Base-by-base conservation (phyloP, 2,329 filamentous ascomycete genomes). In the Pseudogymnoascus verrucosus region DNA sequence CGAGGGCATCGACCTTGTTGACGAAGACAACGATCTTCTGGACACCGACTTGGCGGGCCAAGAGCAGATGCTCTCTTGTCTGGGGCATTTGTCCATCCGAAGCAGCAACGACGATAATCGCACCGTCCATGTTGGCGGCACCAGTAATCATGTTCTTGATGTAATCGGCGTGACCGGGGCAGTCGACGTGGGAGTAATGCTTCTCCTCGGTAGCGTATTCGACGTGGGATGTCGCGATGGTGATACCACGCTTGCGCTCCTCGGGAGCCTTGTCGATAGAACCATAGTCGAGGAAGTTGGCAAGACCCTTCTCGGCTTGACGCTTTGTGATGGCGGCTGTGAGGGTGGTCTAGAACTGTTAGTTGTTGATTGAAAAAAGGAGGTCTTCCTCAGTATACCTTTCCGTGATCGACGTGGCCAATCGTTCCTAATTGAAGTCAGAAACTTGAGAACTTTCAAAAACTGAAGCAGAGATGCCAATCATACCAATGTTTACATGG, bases 121-220 rank as follows among this genome's bases (percentile, higher is more conserved):
- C 93, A 74, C 95, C 95, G 74, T 99, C 95, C 95, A 99, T 99
- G 84, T 92, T 96, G 74, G 96, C 93, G 68, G 95, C 93, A 87
- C 95, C 95, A 70, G 95, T 99, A 78, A 99, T 99, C 95, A 99
- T 99, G 89, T 99, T 99, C 87, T 99, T 99, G 84, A 99, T 98
- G 85, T 99, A 99, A 91, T 99, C 95, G 80, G 95, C 95, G 89
- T 99, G 95, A 80, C 95, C 95, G 65, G 95, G 95, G 80, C 95
- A 99, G 86, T 99, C 95, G 82, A 99, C 95, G 86, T 99, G 95
- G 74, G 95, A 95, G 82, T 99, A 99, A 83, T 99, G 95, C 75
- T 95, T 89, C 76, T 83, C 84, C 0, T 96, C 91, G 77, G 95
- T 99, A 72, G 91, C 81, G 84, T 98, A 99, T 83, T 99, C 95